Conservation (phyloP, 805 yeast species). For the Pichia paraexigua region DNA sequence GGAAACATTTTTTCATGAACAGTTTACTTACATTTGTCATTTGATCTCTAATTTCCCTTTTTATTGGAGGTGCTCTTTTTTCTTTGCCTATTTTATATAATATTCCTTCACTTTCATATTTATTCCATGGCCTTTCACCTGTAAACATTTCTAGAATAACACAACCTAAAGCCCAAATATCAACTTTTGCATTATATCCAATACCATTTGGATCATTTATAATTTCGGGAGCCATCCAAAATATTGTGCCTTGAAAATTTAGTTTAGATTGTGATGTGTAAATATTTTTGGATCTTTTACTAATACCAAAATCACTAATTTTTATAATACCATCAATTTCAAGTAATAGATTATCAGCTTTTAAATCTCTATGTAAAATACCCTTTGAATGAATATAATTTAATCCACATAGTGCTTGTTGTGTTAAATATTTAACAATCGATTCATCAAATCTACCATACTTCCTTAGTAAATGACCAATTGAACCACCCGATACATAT, state of each 20-base stretch:
- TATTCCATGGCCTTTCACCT: conserved; percentile 96
- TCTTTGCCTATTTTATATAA: conserved; percentile 75
- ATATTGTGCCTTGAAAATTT: conserved; percentile 93
- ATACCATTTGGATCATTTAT: conserved; percentile 77
- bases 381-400: conserved; percentile 84
- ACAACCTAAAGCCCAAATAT: conserved; percentile 97
- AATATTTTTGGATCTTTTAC: conserved; percentile 76
- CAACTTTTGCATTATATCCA: conserved; percentile 96
- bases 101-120: conserved; percentile 90
- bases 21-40: conserved; percentile 59
- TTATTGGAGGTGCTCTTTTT: conserved; percentile 90
- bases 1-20: conserved; percentile 72
- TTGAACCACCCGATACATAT: conserved; percentile 97
- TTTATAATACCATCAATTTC: conserved; percentile 92
- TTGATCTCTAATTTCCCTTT: conserved; percentile 67
- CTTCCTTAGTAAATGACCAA: conserved; percentile 73
- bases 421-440: conserved; percentile 61
- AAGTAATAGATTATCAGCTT: conserved; percentile 83
- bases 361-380: conserved; percentile 86
- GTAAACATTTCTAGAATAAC: conserved; percentile 97
- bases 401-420: conserved; percentile 77
- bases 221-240: conserved; percentile 99
- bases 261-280: conserved; percentile 87
- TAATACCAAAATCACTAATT: conserved; percentile 94
- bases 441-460: conserved; percentile 82